Conservation (phyloP, 1,139 yeast genomes). For the Sugiyamaella sp. region DNA sequence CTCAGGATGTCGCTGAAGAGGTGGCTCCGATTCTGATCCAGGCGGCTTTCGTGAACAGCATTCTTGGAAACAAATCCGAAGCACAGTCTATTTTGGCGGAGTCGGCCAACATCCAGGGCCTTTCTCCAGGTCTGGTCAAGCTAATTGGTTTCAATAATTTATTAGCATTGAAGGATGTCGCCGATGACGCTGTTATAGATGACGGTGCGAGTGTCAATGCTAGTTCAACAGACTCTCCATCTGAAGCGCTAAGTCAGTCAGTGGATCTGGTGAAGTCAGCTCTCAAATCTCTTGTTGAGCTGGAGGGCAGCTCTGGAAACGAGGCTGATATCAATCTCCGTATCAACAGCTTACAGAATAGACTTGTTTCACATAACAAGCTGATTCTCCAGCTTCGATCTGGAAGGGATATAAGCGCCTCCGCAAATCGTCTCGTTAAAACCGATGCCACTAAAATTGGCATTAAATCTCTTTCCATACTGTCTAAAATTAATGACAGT, state of each 20-base stretch:
- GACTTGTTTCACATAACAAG: conserved; percentile 10
- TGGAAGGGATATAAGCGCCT: conserved; percentile 17
- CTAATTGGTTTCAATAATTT: conserved; percentile 27
- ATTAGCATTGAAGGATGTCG: conserved; percentile 19
- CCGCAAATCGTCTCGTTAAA: conserved; percentile 12
- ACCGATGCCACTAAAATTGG: conserved; percentile 11
- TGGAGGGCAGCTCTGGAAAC: conserved; percentile 12
- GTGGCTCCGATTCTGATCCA: conserved; percentile 69
- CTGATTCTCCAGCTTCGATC: conserved; percentile 12
- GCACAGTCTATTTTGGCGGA: conserved; percentile 49
- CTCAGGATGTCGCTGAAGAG: conserved; percentile 48
- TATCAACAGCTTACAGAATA: conserved; percentile 9
- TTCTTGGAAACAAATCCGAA: conserved; percentile 49
- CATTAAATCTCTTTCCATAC: conserved; percentile 12
- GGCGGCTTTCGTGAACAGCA: conserved; percentile 63
- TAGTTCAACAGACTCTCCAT: too few relatives aligned
- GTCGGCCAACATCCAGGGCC: conserved; percentile 26
- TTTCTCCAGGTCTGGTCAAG: conserved; percentile 26
- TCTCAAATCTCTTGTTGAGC: conserved; percentile 13
- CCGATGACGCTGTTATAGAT: conserved; percentile 12
- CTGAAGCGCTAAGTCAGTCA: conserved; percentile 7
- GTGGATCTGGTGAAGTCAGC: conserved; percentile 4
- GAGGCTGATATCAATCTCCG: conserved; percentile 11
- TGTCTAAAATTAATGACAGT: conserved; percentile 19
- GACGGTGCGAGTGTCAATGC: not conserved